Evolutionary conservation across 768 basidiomycete species (phyloP), one percentile per base, ranked within the genome.

Genomic region (Pleurotus eryngii): DNA sequence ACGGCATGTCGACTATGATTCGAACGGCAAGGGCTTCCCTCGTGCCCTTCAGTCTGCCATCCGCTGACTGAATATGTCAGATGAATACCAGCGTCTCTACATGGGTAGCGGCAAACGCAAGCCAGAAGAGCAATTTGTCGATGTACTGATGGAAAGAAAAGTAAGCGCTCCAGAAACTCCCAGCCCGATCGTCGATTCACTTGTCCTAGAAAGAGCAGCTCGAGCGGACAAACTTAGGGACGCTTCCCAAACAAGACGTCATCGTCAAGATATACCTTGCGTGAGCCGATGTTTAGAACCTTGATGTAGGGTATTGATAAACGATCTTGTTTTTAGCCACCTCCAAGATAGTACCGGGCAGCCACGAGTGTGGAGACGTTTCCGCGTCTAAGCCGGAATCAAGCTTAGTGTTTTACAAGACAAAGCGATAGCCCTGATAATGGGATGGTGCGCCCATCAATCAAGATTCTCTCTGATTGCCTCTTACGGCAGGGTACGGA

Each of bases 301-400:
- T 17, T 17, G n/a, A 22, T n/a, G 42, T 15, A 11, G 20, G 20
- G 27, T 46, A 26, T 11, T 14, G 8, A 30, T 30, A 40, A 27
- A n/a, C 27, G 24, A 24, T 18, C 17, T 22, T 42, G 20, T 30
- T 15, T 46, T 45, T 56, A 56, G 55, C 20, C 46, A 47, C 38
- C 42, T 56, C 26, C 35, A 56, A 15, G 43, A 56, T 22, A 20
- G 38, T 37, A n/a, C 64, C 9, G 66, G 70, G 11, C 51, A 66
- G 49, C 63, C 62, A 15, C 65, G 67, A 9, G 62, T 71, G 9
- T 70, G 67, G 71, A 66, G 70, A 15, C 59, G 67, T 30, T 67
- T 73, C 60, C 66, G 66, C 12, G 67, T 73, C 27, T 69, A 69
- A 9, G 72, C 69, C 38, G 73, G 71, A 2, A 70, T 70, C 18